Evolutionary conservation across 1,284 basidiomycete species (phyloP).

Genomic region (Ganoderma sinense): DNA sequence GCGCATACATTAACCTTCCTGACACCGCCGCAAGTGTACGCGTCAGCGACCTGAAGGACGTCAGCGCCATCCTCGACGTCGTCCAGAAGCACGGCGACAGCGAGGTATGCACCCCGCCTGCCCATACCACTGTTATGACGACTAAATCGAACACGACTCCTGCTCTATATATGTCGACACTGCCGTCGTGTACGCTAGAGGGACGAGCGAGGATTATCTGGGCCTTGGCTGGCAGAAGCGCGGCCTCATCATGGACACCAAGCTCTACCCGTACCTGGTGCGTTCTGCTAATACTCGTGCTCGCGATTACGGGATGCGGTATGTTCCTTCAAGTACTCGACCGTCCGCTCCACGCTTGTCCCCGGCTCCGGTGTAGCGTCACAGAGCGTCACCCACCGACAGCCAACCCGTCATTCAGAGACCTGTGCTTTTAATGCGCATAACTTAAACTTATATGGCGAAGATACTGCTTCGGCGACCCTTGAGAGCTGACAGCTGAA

Average conservation of each 20-base stretch:
- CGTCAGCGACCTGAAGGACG: constrained; percentile 57
- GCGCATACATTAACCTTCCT: not conserved
- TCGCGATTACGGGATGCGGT: too few relatives aligned
- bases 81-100: constrained; percentile 65
- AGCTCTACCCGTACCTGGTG: constrained; percentile 27
- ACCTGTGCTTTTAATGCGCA: too few relatives aligned
- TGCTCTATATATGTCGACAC: constrained; percentile 55
- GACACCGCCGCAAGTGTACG: constrained; percentile 43
- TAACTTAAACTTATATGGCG: too few relatives aligned
- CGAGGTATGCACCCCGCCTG: constrained; percentile 41
- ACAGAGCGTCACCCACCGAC: too few relatives aligned
- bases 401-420: too few relatives aligned
- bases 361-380: too few relatives aligned
- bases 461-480: too few relatives aligned
- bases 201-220: constrained; percentile 58
- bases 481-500: too few relatives aligned
- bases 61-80: constrained; percentile 61
- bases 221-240: constrained; percentile 45
- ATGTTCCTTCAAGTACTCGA: too few relatives aligned
- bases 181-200: constrained; percentile 55
- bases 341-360: too few relatives aligned
- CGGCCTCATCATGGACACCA: constrained; percentile 57
- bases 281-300: not conserved
- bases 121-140: not conserved
- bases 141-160: not conserved